Percentiles rank a stretch among this genome's conserved stretches.
Conservation (phyloP, 2,329 filamentous ascomycete species). For the Fusarium falciforme region DNA sequence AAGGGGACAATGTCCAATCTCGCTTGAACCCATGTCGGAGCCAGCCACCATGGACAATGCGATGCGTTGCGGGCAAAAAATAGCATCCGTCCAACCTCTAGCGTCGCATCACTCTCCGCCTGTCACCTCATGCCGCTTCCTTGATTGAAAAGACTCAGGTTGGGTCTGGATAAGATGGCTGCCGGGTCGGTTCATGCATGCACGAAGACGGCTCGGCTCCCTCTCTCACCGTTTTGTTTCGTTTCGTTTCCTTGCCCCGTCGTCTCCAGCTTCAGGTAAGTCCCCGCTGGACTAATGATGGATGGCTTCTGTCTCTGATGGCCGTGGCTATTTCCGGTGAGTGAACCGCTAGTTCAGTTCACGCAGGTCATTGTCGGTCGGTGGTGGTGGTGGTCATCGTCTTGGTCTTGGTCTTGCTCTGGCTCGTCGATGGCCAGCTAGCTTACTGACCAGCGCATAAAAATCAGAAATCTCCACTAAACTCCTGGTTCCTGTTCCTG, state of each 20-base stretch:
- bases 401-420: not conserved
- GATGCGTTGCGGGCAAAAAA: constrained; percentile 12
- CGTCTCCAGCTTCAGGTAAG: constrained; percentile 34
- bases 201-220: constrained; percentile 1
- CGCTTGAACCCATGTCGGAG: constrained; percentile 35
- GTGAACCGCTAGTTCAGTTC: constrained; percentile 8
- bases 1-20: constrained; percentile 34
- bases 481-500: not conserved
- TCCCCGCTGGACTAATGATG: not conserved
- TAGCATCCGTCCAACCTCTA: constrained; percentile 11
- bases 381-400: not conserved
- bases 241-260: constrained; percentile 16
- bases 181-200: not conserved
- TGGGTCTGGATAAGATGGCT: not conserved
- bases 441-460: not conserved
- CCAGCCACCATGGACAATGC: constrained; percentile 17
- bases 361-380: not conserved
- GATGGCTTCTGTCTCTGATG: not conserved
- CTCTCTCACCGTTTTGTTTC: constrained; percentile 32
- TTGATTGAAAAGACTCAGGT: not conserved
- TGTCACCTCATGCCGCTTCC: constrained; percentile 18
- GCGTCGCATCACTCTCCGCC: constrained; percentile 10
- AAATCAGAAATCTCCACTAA: constrained; percentile 14
- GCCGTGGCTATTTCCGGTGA: constrained; percentile 17
- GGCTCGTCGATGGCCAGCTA: not conserved